Base-by-base conservation (phyloP, 371 early-diverging fungal species). In the Mortierella sp. region DNA sequence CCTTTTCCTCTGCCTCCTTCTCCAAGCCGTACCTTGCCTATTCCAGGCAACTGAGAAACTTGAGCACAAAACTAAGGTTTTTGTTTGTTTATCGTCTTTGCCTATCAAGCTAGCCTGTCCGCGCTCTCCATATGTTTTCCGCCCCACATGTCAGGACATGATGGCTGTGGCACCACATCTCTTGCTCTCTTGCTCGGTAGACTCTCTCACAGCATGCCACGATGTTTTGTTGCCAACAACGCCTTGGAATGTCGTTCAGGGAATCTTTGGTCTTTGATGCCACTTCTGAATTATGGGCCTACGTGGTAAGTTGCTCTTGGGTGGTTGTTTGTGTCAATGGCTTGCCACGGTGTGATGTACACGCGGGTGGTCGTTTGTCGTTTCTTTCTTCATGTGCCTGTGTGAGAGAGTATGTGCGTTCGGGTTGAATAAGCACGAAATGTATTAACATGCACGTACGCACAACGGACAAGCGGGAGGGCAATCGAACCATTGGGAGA, bases 121-220 rank as follows among this genome's bases (percentile, higher is more conserved):
- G 19, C 64, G 8, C 64, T 14, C 16, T 19, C 31, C 64, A 61
- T 16, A 46, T 14, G 28, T 14, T 5, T 13, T 31, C 34, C 64
- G 61, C 64, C 34, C 64, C 64, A 61, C 64, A 61, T 61, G 64
- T 61, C 64, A 61, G 21, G 59, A 59, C 19, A 31, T 34, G 34
- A 61, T 61, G 34, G 64, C 64, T 61, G 64, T 61, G 64, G 64
- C 64, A 61, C 34, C 61, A 59, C 34, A 16, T 46, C 13, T 46
- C 46, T 5, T 46, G 46, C 46, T 46, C 46, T 46, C 13, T 46
- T 46, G 4, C 64, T 61, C 21, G 64, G 64, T 61, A 34, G 34
- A 9, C 64, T 31, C 64, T 21, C 31, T 16, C 64, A 61, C 21
- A 34, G 5, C 64, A 34, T 61, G 64, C 64, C 64, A 61, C 64